Conservation (phyloP, 495 filamentous ascomycete genomes). For the Lasiosphaeriaceae sp. region DNA sequence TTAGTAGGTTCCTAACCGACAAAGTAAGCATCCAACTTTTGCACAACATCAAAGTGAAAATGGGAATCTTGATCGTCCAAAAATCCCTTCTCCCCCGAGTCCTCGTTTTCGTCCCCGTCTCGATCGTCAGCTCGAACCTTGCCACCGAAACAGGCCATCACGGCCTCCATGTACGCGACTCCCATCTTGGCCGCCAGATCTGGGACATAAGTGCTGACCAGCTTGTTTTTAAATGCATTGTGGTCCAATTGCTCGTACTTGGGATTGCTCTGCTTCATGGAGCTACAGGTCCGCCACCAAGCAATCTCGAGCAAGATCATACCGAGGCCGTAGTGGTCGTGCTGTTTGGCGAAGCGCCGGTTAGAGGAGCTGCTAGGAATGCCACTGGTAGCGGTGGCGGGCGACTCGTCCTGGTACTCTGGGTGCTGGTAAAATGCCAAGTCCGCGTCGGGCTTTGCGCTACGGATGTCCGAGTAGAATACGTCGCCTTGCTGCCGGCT, state of each 20-base stretch:
- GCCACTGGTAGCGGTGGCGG: no score
- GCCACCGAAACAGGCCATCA: background rate
- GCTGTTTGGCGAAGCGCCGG: background rate
- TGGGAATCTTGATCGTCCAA: conserved; percentile 1
- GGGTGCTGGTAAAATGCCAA: conserved; percentile 4
- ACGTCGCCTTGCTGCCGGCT: background rate
- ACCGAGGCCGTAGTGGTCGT: conserved; percentile 1
- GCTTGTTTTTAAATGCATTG: background rate
- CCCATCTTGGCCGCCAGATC: background rate
- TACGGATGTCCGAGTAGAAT: conserved; percentile 1
- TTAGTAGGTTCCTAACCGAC: no score
- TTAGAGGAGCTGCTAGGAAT: no score
- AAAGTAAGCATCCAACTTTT: conserved; percentile 2
- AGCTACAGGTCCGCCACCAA: background rate
- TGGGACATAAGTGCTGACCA: background rate
- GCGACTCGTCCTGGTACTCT: background rate
- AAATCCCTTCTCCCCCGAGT: no score
- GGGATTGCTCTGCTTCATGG: background rate
- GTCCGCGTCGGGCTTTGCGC: conserved; percentile 1
- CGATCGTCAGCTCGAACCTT: background rate
- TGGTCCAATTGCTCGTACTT: background rate
- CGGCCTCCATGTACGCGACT: conserved; percentile 1
- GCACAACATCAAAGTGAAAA: background rate
- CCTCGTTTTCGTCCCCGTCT: no score
- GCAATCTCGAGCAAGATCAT: conserved; percentile 8